Conservation (phyloP, 1,284 basidiomycete species). For the Neotropicomus parvogracilis region DNA sequence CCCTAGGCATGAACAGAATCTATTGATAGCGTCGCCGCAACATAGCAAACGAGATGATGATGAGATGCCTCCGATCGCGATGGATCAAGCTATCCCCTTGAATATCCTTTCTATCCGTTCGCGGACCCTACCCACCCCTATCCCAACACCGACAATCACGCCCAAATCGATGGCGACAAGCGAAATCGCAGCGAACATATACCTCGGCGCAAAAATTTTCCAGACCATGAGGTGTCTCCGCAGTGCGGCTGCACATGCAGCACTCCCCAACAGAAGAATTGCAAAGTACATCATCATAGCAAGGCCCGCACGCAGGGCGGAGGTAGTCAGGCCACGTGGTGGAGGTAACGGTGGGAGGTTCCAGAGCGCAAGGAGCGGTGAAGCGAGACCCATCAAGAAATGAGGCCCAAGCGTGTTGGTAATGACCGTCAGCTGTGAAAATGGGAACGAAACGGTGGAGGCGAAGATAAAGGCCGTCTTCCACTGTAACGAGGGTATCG, state of each 20-base stretch:
- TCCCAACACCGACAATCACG: constrained; percentile 47
- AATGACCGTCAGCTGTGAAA: constrained; percentile 74
- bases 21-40: not conserved
- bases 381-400: constrained; percentile 60
- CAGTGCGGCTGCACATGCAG: constrained; percentile 73
- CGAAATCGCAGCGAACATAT: constrained; percentile 69
- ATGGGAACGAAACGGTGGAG: constrained; percentile 65
- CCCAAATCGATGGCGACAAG: constrained; percentile 56
- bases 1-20: not conserved
- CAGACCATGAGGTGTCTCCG: constrained; percentile 96
- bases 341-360: constrained; percentile 64
- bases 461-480: constrained; percentile 85
- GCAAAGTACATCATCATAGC: constrained; percentile 66
- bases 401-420: constrained; percentile 80
- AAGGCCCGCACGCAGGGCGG: constrained; percentile 51
- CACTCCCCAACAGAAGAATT: constrained; percentile 64
- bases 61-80: not conserved
- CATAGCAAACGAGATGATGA: too few relatives aligned
- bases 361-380: constrained; percentile 82
- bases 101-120: constrained; percentile 26
- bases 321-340: constrained; percentile 26
- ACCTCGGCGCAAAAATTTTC: constrained; percentile 96
- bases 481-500: constrained; percentile 92
- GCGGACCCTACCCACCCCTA: constrained; percentile 31
- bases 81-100: constrained; percentile 11